Base-by-base conservation (phyloP, 2,329 filamentous ascomycete species). In the Alternaria brassicicola region DNA sequence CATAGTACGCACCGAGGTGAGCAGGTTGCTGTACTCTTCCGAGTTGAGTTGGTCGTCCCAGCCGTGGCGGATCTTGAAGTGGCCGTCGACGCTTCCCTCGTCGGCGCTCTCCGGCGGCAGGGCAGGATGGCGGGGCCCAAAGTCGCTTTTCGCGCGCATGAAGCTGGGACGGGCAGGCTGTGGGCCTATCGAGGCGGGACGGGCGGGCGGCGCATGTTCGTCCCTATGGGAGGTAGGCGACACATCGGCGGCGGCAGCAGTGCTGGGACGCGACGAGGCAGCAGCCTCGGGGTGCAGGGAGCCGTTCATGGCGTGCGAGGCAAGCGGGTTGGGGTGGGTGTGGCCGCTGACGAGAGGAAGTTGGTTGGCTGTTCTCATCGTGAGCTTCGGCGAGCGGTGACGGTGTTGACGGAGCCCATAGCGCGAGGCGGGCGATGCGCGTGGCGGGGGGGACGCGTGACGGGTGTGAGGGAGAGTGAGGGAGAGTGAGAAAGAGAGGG, bases 1-100 rank as follows among this genome's bases (percentile, higher is more conserved):
- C 4, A 26, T 26, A 26, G 25, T 26, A 26, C 25, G 25, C 25
- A 26, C 25, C 74, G 89, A 93, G 51, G 90, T 92, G 63, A 97
- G 83, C 65, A 93, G 86, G 56, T 90, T 90, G 68, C 96, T 90
- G 70, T 96, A 93, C 73, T 97, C 92, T 67, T 93, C 91, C 5
- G 91, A 96, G 73, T 92, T 90, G 75, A 96, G 93, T 77, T 97
- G 92, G 67, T 93, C 90, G 73, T 96, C 92, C 81, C 95, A 97
- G 46, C 93, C 93, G 80, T 97, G 93, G 47, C 93, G 86, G 76
- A 89, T 85, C 62, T 83, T 76, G 73, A 83, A 84, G 62, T 82
- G 80, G 64, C 81, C 84, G 61, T 85, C 84, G 35, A 79, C 78
- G 35, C 80, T 81, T 38, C 70, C 68, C 36, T 80, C 80, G 55